phyloP scores from a whole-genome alignment of 139 green algal species.

The Haematococcus sp. region DNA sequence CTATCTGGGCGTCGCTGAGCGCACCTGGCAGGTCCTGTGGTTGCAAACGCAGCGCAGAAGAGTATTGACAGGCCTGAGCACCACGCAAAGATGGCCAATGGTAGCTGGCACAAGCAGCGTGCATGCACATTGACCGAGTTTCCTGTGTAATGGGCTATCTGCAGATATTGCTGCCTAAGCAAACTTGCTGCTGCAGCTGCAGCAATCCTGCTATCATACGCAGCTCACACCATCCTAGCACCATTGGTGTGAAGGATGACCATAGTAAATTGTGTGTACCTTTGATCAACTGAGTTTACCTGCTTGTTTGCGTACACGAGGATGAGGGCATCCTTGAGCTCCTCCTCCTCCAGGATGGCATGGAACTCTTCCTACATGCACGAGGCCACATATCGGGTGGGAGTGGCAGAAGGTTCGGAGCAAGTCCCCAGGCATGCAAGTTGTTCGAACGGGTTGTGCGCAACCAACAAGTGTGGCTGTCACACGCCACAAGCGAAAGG shows the following conservation, averaged over 20 bases:
- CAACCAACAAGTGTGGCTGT: no score
- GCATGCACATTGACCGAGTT: not conserved
- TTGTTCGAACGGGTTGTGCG: no score
- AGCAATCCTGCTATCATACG: no score
- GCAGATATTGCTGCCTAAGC: not conserved
- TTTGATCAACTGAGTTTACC: no score
- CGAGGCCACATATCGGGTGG: no score
- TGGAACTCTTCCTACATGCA: slow-evolving; percentile 83
- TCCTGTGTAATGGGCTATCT: not conserved
- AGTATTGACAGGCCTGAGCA: not conserved
- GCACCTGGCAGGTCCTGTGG: slow-evolving; percentile 86
- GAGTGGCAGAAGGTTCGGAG: no score
- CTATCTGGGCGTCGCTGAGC: slow-evolving; percentile 85
- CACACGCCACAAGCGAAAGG: no score
- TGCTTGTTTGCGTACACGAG: slow-evolving; percentile 99
- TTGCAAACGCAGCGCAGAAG: not conserved
- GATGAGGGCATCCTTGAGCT: slow-evolving; percentile 90
- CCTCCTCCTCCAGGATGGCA: slow-evolving; percentile 96
- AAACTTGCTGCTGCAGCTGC: no score
- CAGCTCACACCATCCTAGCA: no score
- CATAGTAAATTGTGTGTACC: no score
- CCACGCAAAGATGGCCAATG: not conserved
- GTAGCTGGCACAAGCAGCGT: not conserved
- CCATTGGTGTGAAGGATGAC: no score
- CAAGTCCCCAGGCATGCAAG: no score